Percentiles rank a stretch among this genome's conserved stretches.
Conservation (phyloP, 257 asterid genomes). For the Lycium barbarum region DNA sequence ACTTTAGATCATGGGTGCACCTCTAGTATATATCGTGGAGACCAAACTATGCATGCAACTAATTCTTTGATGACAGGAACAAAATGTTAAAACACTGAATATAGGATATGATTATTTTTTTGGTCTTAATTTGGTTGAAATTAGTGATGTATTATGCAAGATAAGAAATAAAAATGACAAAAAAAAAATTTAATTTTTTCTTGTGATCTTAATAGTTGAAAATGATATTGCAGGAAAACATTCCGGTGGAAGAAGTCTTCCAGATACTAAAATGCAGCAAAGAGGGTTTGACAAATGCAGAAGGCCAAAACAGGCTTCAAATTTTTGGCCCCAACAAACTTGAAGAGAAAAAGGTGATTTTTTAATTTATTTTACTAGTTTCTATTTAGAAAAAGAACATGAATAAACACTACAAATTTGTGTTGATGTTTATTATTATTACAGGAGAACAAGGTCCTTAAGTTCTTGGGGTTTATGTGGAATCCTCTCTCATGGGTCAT, state of each 20-base stretch:
- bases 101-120: background rate
- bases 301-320: constrained; percentile 57
- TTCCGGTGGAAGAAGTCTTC: constrained; percentile 70
- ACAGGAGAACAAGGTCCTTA: constrained; percentile 71
- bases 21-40: background rate
- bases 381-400: background rate
- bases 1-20: background rate
- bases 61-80: too few relatives aligned
- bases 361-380: background rate
- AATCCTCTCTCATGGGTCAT: constrained; percentile 91
- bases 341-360: constrained; percentile 66
- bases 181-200: background rate
- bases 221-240: constrained; percentile 54
- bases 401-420: background rate
- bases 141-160: background rate
- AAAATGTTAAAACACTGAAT: background rate
- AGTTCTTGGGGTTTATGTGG: constrained; percentile 86
- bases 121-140: background rate
- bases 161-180: background rate
- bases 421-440: background rate
- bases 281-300: constrained; percentile 61
- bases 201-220: background rate
- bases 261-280: constrained; percentile 63
- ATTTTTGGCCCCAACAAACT: constrained; percentile 79
- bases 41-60: too few relatives aligned